Conservation (phyloP, 2,329 filamentous ascomycete species). For the Claviceps quebecensis region DNA sequence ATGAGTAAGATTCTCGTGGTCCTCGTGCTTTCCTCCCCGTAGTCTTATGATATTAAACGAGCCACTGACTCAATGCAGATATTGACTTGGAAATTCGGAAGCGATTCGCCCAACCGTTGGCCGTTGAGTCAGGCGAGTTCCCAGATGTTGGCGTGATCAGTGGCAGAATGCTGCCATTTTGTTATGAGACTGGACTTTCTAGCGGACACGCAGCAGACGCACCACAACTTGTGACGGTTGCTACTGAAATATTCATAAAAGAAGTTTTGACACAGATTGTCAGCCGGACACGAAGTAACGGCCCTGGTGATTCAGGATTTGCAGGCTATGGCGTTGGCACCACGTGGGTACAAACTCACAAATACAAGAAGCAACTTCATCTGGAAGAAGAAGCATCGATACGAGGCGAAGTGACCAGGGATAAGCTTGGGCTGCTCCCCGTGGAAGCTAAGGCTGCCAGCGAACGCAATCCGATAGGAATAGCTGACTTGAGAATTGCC, state of each 20-base stretch:
- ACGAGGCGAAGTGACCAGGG: conserved; percentile 59
- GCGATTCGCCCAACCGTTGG: conserved; percentile 48
- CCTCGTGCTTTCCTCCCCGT: not conserved
- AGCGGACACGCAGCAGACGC: conserved; percentile 46
- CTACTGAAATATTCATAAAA: conserved; percentile 54
- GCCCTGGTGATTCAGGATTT: conserved; percentile 45
- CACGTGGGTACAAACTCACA: conserved; percentile 63
- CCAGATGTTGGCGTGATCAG: conserved; percentile 51
- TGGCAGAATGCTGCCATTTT: conserved; percentile 52
- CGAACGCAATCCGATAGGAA: conserved; percentile 56
- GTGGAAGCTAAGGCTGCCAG: conserved; percentile 65
- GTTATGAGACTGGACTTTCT: conserved; percentile 49
- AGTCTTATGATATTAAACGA: not conserved
- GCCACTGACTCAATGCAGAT: conserved; percentile 27
- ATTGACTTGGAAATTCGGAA: conserved; percentile 55
- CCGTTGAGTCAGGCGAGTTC: conserved; percentile 55
- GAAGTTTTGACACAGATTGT: conserved; percentile 50
- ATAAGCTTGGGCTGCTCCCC: conserved; percentile 65
- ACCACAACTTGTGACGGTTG: conserved; percentile 49
- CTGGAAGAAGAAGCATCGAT: conserved; percentile 61
- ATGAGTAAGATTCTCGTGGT: conserved; percentile 46
- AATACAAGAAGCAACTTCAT: conserved; percentile 60
- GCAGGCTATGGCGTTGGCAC: conserved; percentile 51
- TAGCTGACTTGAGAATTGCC: conserved; percentile 65
- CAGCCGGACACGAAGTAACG: conserved; percentile 50